These are phyloP conservation scores for Quercus rubra DNA, from an alignment of 306 rosid species.

Conservation along the genomic window DNA sequence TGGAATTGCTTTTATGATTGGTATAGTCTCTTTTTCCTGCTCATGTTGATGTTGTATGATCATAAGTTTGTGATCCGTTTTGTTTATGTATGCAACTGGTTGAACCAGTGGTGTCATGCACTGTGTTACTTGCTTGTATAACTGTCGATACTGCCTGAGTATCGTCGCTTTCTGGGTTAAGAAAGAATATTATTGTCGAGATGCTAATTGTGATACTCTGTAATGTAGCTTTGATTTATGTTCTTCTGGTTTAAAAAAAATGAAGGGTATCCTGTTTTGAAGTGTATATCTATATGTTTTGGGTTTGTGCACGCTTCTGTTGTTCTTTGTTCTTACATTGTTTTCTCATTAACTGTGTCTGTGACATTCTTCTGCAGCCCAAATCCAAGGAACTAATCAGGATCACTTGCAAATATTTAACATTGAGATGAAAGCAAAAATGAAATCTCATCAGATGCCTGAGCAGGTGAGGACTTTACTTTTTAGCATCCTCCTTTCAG, in stretches of 20 bases:
- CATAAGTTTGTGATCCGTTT: neutral
- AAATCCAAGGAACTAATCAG: constrained; percentile 96
- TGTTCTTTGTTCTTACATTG: constrained; percentile 14
- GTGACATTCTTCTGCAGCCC: constrained; percentile 54
- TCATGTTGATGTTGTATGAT: neutral
- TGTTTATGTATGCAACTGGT: neutral
- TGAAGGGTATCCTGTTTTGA: no score
- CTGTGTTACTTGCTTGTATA: neutral
- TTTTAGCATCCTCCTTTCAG: neutral
- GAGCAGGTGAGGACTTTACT: constrained; percentile 71
- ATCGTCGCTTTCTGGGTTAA: neutral
- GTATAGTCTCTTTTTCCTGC: neutral
- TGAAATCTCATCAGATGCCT: constrained; percentile 93
- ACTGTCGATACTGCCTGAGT: neutral
- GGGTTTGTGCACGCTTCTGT: constrained; percentile 7
- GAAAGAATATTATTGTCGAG: neutral
- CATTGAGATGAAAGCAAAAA: constrained; percentile 91
- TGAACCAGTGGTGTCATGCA: neutral
- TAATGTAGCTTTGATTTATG: neutral
- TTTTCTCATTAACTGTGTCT: constrained; percentile 12
- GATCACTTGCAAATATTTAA: constrained; percentile 97
- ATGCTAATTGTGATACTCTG: neutral
- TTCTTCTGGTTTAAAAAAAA: neutral
- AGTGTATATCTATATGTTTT: neutral
- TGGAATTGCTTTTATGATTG: constrained; percentile 4